Conservation (phyloP, 139 green algal genomes). For the Coelastrella sp. region DNA sequence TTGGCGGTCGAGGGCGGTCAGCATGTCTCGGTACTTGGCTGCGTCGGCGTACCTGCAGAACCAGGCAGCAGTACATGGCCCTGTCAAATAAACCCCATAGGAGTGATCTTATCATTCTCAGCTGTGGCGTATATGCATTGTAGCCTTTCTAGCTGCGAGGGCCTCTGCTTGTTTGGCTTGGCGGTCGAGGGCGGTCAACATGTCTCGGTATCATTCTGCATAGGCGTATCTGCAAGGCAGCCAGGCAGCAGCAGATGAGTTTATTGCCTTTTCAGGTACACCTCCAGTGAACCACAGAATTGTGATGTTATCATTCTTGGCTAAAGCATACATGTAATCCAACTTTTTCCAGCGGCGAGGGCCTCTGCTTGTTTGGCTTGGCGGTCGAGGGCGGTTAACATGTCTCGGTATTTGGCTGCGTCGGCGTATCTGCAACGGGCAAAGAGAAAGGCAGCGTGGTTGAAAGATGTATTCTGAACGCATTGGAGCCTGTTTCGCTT, state of each 20-base stretch:
- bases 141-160: too few species aligned
- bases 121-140: too few species aligned
- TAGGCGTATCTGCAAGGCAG: conserved; percentile 71
- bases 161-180: too few species aligned
- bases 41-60: conserved; percentile 78
- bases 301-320: too few species aligned
- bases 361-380: conserved; percentile 50
- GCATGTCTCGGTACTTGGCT: conserved; percentile 74
- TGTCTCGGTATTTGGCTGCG: conserved; percentile 77
- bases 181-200: neutral
- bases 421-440: conserved; percentile 71
- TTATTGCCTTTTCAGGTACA: too few species aligned
- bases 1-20: conserved; percentile 71
- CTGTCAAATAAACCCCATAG: too few species aligned
- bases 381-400: conserved; percentile 73
- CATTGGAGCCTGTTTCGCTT: too few species aligned
- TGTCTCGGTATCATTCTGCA: conserved; percentile 56
- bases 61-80: neutral
- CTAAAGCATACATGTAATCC: too few species aligned
- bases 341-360: neutral
- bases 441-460: neutral
- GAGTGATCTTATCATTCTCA: too few species aligned
- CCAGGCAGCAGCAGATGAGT: too few species aligned
- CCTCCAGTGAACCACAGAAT: too few species aligned
- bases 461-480: too few species aligned